Evolutionary conservation across 345 rosid genomes (phyloP).

Genomic region (Salix arbutifolia): DNA sequence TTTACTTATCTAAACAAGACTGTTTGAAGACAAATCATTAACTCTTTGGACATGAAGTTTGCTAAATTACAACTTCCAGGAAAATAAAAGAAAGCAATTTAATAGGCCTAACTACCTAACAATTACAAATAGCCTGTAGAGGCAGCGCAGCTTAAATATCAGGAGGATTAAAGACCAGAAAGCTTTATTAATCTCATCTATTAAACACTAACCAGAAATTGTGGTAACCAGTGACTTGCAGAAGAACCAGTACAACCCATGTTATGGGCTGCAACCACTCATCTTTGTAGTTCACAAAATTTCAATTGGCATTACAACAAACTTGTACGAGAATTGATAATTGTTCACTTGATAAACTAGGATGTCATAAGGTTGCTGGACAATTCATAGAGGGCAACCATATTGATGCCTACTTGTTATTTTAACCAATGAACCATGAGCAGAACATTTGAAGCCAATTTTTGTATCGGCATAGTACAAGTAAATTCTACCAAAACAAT

Average conservation of each 20-base stretch:
- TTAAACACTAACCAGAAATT: not conserved
- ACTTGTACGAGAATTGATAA: not conserved
- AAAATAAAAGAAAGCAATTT: not conserved
- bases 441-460: not conserved
- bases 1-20: not conserved
- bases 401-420: not conserved
- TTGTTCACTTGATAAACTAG: not conserved
- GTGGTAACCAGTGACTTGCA: not conserved
- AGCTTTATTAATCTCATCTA: not conserved
- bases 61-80: not conserved
- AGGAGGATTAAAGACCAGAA: not conserved
- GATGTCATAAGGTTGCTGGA: not conserved
- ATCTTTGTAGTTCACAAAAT: not conserved
- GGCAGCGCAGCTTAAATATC: not conserved
- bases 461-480: not conserved
- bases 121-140: not conserved
- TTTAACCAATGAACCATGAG: not conserved
- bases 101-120: not conserved
- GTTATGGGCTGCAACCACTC: not conserved
- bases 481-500: not conserved
- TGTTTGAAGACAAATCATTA: not conserved
- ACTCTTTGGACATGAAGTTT: not conserved
- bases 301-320: not conserved
- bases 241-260: not conserved
- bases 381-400: not conserved